Percentiles rank a stretch among this genome's conserved stretches.
Conservation (phyloP, 306 rosid species). For the Rosa chinensis region DNA sequence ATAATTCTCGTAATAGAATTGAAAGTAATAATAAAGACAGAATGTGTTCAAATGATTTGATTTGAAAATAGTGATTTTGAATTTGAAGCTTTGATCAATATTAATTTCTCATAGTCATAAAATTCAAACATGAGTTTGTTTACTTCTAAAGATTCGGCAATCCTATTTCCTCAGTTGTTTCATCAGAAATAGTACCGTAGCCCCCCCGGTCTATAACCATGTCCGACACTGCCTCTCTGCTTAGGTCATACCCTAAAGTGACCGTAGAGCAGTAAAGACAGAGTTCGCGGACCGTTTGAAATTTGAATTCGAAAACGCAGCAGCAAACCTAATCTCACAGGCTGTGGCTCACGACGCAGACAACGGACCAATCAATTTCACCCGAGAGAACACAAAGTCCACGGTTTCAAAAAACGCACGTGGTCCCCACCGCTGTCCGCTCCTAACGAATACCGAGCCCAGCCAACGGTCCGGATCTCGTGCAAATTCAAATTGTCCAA, state of each 20-base stretch:
- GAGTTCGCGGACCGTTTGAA: slow-evolving; percentile 20
- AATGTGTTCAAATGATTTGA: neutral
- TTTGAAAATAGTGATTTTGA: neutral
- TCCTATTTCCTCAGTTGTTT: neutral
- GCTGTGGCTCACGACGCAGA: neutral
- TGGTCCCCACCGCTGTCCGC: slow-evolving; percentile 64
- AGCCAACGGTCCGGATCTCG: slow-evolving; percentile 55
- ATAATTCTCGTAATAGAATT: no score
- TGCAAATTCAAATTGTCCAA: slow-evolving; percentile 50
- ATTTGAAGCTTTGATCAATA: neutral
- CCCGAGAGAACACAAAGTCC: neutral
- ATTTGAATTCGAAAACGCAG: slow-evolving; percentile 13
- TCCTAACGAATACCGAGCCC: slow-evolving; percentile 53
- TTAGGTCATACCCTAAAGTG: neutral
- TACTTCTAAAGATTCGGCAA: neutral
- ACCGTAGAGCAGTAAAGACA: slow-evolving; percentile 4
- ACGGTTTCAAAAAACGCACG: neutral
- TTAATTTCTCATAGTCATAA: neutral
- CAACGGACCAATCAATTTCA: neutral
- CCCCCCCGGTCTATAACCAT: neutral
- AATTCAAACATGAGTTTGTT: neutral
- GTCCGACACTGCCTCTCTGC: neutral
- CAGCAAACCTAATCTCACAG: neutral
- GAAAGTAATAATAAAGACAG: neutral
- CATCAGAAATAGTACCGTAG: neutral